phyloP scores from a whole-genome alignment of 176 grass and related monocot species.

The Musa troglodytarum region DNA sequence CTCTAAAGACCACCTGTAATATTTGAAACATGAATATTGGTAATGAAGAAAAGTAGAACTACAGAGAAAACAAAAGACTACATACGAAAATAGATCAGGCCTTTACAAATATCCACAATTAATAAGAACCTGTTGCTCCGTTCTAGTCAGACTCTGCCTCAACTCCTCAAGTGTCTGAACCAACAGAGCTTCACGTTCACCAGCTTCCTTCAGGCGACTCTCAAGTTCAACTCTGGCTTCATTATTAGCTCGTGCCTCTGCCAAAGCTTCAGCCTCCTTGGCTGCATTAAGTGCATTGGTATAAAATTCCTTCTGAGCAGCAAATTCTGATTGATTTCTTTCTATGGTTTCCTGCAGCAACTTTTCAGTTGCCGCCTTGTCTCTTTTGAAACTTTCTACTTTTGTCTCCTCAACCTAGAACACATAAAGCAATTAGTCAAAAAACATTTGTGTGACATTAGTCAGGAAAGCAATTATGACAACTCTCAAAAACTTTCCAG shows the following conservation, averaged over 20 bases:
- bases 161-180: slow-evolving; percentile 97
- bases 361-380: slow-evolving; percentile 86
- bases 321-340: slow-evolving; percentile 90
- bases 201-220: slow-evolving; percentile 73
- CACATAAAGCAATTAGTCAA: background rate
- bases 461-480: background rate
- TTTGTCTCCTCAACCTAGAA: slow-evolving; percentile 92
- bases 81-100: background rate
- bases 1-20: slow-evolving; percentile 69
- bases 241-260: slow-evolving; percentile 86
- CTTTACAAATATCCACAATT: slow-evolving; percentile 18
- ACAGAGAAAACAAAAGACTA: background rate
- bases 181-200: slow-evolving; percentile 77
- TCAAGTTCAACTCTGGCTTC: slow-evolving; percentile 94
- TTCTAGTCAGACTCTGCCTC: slow-evolving; percentile 83
- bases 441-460: background rate
- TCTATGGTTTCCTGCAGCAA: slow-evolving; percentile 98
- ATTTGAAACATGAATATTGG: background rate
- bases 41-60: background rate
- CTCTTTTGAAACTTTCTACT: slow-evolving; percentile 93
- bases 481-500: background rate
- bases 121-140: slow-evolving; percentile 85
- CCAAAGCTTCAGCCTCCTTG: slow-evolving; percentile 87
- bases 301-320: slow-evolving; percentile 97
- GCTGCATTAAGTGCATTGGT: slow-evolving; percentile 93